These are phyloP conservation scores for Gamsiella multidivaricata DNA, from an alignment of 192 early-diverging fungal genomes.

Conservation along the genomic window DNA sequence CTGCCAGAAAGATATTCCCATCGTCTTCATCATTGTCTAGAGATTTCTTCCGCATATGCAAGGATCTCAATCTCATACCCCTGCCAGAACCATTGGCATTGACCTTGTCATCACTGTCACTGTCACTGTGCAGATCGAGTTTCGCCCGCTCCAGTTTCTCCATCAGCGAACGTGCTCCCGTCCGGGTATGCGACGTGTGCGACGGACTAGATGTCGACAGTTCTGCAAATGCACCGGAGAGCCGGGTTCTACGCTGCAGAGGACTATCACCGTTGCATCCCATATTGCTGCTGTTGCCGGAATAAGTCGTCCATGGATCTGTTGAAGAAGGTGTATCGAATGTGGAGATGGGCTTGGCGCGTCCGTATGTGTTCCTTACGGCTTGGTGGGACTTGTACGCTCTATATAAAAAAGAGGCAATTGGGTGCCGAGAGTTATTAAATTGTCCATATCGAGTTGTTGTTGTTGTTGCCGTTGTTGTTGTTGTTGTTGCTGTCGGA, in stretches of 20 bases:
- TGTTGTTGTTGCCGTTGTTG: not conserved
- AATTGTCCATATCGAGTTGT: no score
- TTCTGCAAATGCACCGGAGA: slow-evolving; percentile 13
- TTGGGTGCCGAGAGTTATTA: no score
- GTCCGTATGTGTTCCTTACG: slow-evolving; percentile 42
- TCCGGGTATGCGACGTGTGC: slow-evolving; percentile 13
- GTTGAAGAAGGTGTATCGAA: slow-evolving; percentile 9
- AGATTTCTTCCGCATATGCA: not conserved
- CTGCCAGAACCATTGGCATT: not conserved
- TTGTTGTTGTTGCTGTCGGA: not conserved
- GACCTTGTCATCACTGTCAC: not conserved
- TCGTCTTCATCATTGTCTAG: not conserved
- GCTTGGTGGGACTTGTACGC: slow-evolving; percentile 35
- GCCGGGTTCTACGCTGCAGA: slow-evolving; percentile 5
- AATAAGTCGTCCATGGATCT: slow-evolving; percentile 17
- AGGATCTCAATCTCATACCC: no score
- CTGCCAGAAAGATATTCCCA: no score
- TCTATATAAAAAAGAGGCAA: not conserved
- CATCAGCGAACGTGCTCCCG: slow-evolving; percentile 11
- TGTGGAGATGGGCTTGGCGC: not conserved
- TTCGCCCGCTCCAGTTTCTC: slow-evolving; percentile 27
- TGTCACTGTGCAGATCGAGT: slow-evolving; percentile 10
- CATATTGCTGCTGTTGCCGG: not conserved
- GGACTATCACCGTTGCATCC: slow-evolving; percentile 8
- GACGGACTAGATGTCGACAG: not conserved